Percentiles rank a stretch among this genome's conserved stretches.
phyloP scores from a whole-genome alignment of 2,329 filamentous ascomycete species.

The Fusarium cicatricum region DNA sequence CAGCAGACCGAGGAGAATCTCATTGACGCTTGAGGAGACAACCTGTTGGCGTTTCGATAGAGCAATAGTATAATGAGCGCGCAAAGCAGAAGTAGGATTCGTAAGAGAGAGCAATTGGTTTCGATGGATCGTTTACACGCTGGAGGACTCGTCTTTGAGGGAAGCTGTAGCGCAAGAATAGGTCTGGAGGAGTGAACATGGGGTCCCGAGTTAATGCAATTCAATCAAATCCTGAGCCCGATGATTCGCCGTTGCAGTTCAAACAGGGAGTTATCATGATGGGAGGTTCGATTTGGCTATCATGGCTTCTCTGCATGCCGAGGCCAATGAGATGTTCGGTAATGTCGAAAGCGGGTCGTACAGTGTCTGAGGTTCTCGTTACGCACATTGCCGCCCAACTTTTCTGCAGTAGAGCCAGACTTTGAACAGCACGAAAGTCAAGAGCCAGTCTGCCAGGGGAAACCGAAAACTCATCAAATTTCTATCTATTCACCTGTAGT shows the following conservation, averaged over 20 bases:
- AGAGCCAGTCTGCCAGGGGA: not conserved
- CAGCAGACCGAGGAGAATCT: constrained; percentile 64
- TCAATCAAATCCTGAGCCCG: constrained; percentile 31
- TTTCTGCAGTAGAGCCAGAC: constrained; percentile 20
- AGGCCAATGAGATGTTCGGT: constrained; percentile 27
- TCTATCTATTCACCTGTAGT: no score
- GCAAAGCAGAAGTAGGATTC: constrained; percentile 33
- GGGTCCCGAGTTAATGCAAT: constrained; percentile 45
- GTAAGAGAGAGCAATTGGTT: constrained; percentile 34
- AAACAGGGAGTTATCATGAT: constrained; percentile 24
- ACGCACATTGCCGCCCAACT: constrained; percentile 34
- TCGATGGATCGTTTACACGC: constrained; percentile 35
- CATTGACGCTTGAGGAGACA: constrained; percentile 61
- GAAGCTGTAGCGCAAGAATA: constrained; percentile 34
- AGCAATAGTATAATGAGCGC: constrained; percentile 39
- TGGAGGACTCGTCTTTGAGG: constrained; percentile 29
- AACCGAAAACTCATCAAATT: no score
- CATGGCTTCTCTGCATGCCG: constrained; percentile 11
- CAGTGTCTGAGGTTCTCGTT: constrained; percentile 28
- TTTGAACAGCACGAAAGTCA: not conserved
- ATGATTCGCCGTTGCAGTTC: not conserved
- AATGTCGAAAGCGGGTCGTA: constrained; percentile 30
- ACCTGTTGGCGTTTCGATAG: constrained; percentile 37
- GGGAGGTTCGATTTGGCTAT: constrained; percentile 8
- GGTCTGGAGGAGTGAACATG: constrained; percentile 41